Base-by-base conservation (phyloP, 2,329 filamentous ascomycete species). In the Xylariaceae sp. region DNA sequence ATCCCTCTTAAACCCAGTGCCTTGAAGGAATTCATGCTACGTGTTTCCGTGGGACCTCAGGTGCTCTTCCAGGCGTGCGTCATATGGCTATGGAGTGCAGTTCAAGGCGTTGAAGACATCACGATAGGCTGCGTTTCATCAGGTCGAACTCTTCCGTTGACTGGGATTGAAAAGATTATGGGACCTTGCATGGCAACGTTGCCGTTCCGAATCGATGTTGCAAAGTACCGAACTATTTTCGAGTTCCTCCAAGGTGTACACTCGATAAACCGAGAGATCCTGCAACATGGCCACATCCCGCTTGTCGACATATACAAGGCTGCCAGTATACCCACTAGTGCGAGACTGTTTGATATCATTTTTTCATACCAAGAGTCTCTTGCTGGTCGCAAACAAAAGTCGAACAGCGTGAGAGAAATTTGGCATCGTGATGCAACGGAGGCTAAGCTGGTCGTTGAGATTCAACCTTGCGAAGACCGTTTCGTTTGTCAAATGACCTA, bases 311-410 rank as follows among this genome's bases (percentile, higher is more conserved):
- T 96, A 64, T 87, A 85, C 67, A 84, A 82, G 64, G 73, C 81
- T 1, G 82, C 80, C 2, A 81, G 80, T 0, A 61, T 88, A 0
- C 74, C 79, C 34, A 77, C 84, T 0, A 77, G 80, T 0, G 79
- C 83, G 45, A 74, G 75, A 1, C 73, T 96, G 0, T 96, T 93
- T 65, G 89, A 96, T 65, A 81, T 87, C 0, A 76, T 96, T 0
- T 87, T 96, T 67, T 86, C 92, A 0, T 97, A 92, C 79, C 92
- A 97, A 67, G 88, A 96, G 68, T 88, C 87, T 0, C 76, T 88
- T 1, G 73, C 76, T 68, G 75, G 66, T 66, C 67, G 63, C 30
- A 54, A 55, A 48, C 15, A 63, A 35, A 37, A 49, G 0, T 61
- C 64, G 1, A 66, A 72, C 2, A 42, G 70, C 1, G 76, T 93